Percentiles rank a stretch among this genome's conserved stretches.
phyloP scores from a whole-genome alignment of 495 filamentous ascomycete species.

The Tuber magnatum region DNA sequence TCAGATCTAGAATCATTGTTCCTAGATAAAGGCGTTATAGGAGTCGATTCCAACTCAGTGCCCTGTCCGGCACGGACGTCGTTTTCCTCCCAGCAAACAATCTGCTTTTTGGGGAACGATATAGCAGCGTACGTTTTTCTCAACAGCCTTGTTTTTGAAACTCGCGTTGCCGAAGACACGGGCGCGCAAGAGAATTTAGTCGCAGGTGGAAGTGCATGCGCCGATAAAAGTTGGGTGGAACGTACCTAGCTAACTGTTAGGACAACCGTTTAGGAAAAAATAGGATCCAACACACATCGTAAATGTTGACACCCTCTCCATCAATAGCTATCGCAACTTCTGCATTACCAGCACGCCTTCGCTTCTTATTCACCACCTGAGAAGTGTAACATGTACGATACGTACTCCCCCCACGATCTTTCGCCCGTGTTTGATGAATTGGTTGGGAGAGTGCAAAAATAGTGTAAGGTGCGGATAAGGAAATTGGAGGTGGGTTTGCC shows the following conservation, averaged over 20 bases:
- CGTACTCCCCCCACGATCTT: constrained; percentile 20
- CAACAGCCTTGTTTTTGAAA: constrained; percentile 9
- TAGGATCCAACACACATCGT: constrained; percentile 59
- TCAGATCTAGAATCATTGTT: constrained; percentile 24
- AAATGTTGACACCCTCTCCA: constrained; percentile 84
- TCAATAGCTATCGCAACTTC: constrained; percentile 83
- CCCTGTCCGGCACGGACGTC: constrained; percentile 23
- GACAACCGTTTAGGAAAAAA: constrained; percentile 3
- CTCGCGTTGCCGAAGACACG: constrained; percentile 19
- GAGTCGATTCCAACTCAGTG: constrained; percentile 17
- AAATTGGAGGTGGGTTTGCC: constrained; percentile 21
- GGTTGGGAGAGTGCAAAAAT: constrained; percentile 38
- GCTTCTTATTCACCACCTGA: constrained; percentile 57
- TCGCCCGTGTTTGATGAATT: constrained; percentile 35
- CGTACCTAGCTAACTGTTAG: constrained; percentile 23
- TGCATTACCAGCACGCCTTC: constrained; percentile 45
- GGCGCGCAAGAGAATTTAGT: constrained; percentile 40
- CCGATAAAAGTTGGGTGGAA: constrained; percentile 35
- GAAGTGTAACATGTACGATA: constrained; percentile 37
- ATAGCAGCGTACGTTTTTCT: constrained; percentile 39
- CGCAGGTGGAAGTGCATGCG: constrained; percentile 36
- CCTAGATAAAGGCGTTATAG: constrained; percentile 22
- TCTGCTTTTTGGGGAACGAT: constrained; percentile 31
- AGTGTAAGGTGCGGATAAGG: constrained; percentile 38
- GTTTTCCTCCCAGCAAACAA: constrained; percentile 40